Evolutionary conservation across 1,284 basidiomycete genomes (phyloP).

Genomic region (Ganoderma multipileum): DNA sequence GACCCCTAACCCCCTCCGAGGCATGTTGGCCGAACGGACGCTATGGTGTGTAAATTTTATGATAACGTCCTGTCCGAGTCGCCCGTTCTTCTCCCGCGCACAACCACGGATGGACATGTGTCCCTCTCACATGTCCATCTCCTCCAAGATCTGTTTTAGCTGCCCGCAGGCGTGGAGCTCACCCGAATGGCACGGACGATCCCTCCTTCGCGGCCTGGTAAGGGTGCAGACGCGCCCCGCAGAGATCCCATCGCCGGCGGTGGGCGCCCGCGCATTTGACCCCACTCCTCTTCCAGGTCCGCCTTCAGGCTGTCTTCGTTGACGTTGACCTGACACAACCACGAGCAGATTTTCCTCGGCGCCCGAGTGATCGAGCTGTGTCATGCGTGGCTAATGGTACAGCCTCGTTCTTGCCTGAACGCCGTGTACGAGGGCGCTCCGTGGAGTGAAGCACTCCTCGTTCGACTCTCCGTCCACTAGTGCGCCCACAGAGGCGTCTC

Average conservation of each 20-base stretch:
- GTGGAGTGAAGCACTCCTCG: neutral
- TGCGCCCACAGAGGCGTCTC: neutral
- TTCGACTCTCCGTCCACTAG: neutral
- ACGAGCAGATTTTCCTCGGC: neutral
- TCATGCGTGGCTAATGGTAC: neutral
- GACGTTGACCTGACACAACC: neutral
- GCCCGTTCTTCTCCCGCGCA: slow-evolving; percentile 5
- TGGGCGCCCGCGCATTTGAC: neutral
- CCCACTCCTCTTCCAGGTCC: neutral
- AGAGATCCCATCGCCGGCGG: slow-evolving; percentile 1
- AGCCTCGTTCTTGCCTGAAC: neutral
- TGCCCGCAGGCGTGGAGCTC: neutral
- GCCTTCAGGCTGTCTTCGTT: neutral
- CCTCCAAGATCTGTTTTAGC: neutral
- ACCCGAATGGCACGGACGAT: slow-evolving; percentile 2
- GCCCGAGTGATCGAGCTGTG: neutral
- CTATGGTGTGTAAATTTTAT: neutral
- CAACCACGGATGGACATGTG: neutral
- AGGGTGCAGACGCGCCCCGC: neutral
- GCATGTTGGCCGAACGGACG: neutral
- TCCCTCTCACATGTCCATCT: slow-evolving; percentile 3
- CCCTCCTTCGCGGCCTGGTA: neutral
- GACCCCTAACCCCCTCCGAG: neutral
- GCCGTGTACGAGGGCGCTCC: neutral
- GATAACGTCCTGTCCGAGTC: neutral